Evolutionary conservation across 225 moss, liverwort and hornwort species (phyloP), one percentile per base, ranked within the genome.

Genomic region (Bryoerythrophyllum caledonicum): DNA sequence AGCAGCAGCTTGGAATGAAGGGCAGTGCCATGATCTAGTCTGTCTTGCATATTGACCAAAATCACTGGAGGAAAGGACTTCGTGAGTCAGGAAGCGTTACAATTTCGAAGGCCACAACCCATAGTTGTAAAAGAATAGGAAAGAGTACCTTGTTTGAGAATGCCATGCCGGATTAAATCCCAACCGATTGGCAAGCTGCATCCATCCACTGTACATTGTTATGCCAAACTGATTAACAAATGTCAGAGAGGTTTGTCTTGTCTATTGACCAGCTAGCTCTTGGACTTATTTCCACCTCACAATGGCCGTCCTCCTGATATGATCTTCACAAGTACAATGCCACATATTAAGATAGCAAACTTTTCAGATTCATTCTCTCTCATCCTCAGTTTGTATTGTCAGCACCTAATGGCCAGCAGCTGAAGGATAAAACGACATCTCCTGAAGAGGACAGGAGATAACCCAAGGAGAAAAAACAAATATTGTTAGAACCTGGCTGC

Each of bases 221-320:
- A 49, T 49, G 17, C 17, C 48, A 19, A 48, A 17, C 44, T 14
- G 44, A 15, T 44, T 5, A 71, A 44, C 19, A 12, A 19, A 40
- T 53, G 52, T 64, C 16, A 63, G 57, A 14, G 43, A 2, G 72
- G 41, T 48, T 60, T 63, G 72, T 60, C 76, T 69, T 26, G 19
- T 19, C 44, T 27, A 43, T 51, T 32, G 59, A 19, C 9, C 43
- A 60, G 60, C 60, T 55, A 34, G 56, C 66, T 46, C 41, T 51
- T 40, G 63, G 49, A 63, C 57, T 52, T 10, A 34, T 40, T 25
- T 53, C 51, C 34, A 6, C 34, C 34, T 13, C 16, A 34, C 26
- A 48, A 12, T 16, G 60, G 24, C 19, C 20, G 55, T 81, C 76
- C 51, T 57, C 59, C 32, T 28, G 40, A 35, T 14, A 6, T 37